These are phyloP conservation scores for Daedalea quercina DNA, from an alignment of 768 basidiomycete genomes.

Conservation along the genomic window DNA sequence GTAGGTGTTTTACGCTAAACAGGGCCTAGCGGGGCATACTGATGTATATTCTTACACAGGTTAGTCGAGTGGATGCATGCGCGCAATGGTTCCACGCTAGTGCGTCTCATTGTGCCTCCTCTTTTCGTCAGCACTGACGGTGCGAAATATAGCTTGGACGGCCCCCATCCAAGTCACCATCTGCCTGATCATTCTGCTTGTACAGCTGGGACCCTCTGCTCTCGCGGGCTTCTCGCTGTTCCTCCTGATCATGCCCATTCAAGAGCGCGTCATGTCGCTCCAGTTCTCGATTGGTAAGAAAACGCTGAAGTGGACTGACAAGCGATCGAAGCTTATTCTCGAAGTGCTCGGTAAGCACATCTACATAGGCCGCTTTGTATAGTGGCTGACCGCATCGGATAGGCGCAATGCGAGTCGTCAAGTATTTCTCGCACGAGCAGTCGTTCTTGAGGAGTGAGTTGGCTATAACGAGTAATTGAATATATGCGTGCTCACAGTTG, in stretches of 20 bases:
- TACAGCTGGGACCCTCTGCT: constrained; percentile 65
- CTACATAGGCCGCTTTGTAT: background rate
- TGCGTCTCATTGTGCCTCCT: background rate
- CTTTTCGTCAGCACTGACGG: background rate
- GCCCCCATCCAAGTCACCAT: constrained; percentile 60
- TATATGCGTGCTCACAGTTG: background rate
- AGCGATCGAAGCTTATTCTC: constrained; percentile 54
- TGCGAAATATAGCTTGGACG: constrained; percentile 43
- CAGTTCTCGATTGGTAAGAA: constrained; percentile 46
- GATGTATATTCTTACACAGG: no score
- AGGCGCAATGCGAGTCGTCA: constrained; percentile 68
- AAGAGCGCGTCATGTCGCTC: constrained; percentile 55
- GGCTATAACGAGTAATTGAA: background rate
- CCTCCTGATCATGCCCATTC: constrained; percentile 53
- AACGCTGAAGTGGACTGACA: constrained; percentile 58
- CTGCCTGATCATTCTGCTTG: constrained; percentile 52
- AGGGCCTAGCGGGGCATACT: no score
- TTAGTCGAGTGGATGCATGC: constrained; percentile 51
- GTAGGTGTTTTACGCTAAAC: constrained; percentile 36
- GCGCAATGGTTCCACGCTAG: constrained; percentile 55
- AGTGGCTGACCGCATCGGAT: background rate
- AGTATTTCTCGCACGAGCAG: constrained; percentile 68
- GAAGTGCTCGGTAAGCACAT: constrained; percentile 47
- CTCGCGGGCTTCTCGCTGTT: constrained; percentile 67
- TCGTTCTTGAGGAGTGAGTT: constrained; percentile 57